Conservation (phyloP, 306 rosid genomes). For the Dryas octopetala region DNA sequence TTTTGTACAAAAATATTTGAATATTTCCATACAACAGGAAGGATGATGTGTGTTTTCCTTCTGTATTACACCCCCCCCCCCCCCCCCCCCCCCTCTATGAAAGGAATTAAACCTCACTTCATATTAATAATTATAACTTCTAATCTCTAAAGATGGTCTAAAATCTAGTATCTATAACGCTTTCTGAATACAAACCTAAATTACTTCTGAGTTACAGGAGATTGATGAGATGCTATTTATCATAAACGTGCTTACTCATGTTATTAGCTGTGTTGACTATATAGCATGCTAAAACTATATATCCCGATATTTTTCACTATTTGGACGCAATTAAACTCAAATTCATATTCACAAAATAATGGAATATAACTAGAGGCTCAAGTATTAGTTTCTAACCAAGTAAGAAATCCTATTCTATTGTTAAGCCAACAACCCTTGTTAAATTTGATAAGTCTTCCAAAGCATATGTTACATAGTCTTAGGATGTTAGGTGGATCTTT, state of each 20-base stretch:
- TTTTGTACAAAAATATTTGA: too few species aligned
- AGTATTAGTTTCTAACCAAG: not conserved
- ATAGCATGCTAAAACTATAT: not conserved
- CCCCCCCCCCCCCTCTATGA: not conserved
- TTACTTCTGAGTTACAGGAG: too few species aligned
- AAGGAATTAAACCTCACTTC: not conserved
- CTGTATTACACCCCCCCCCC: too few species aligned
- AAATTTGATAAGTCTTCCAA: not conserved
- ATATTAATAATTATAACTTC: not conserved
- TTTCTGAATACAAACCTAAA: too few species aligned
- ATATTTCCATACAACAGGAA: too few species aligned
- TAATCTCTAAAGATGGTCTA: not conserved
- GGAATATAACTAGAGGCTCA: not conserved
- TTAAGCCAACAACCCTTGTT: not conserved
- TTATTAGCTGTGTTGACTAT: constrained; percentile 1
- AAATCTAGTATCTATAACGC: not conserved
- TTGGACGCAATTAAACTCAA: not conserved
- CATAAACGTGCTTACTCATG: not conserved
- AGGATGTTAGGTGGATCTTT: not conserved
- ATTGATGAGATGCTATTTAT: not conserved
- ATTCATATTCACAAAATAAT: not conserved
- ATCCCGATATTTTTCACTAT: not conserved
- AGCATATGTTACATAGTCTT: not conserved
- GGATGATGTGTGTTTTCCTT: too few species aligned
- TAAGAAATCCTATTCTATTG: not conserved